A percentile compares a stretch with the other conserved stretches of the same genome.
These are phyloP conservation scores for Arthrobotrys conoides DNA, from an alignment of 2,329 filamentous ascomycete species.

Conservation along the genomic window DNA sequence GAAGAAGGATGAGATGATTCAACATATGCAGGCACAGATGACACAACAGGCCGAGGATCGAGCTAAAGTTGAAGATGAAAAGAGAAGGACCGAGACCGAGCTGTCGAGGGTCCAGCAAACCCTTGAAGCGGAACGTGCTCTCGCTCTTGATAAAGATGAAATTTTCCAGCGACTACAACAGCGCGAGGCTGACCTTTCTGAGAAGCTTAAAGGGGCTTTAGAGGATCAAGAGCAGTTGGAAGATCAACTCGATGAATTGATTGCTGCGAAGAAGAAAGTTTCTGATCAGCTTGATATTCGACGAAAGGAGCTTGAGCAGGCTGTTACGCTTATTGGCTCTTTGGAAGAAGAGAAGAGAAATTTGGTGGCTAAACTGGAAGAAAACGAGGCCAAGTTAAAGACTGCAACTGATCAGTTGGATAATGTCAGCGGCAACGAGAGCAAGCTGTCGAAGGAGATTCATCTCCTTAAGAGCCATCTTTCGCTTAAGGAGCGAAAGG, in stretches of 20 bases:
- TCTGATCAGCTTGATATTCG: slow-evolving; percentile 86
- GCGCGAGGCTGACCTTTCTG: slow-evolving; percentile 90
- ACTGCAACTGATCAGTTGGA: slow-evolving; percentile 80
- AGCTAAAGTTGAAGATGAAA: slow-evolving; percentile 88
- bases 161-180: slow-evolving; percentile 96
- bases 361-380: slow-evolving; percentile 76
- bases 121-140: slow-evolving; percentile 92
- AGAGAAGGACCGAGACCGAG: slow-evolving; percentile 86
- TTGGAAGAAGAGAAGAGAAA: slow-evolving; percentile 88
- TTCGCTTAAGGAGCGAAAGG: slow-evolving; percentile 87
- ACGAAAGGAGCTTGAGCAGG: slow-evolving; percentile 88
- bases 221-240: slow-evolving; percentile 95
- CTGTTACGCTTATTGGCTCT: slow-evolving; percentile 85
- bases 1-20: slow-evolving; percentile 93
- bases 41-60: slow-evolving; percentile 80
- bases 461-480: slow-evolving; percentile 93
- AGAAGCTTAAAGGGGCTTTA: slow-evolving; percentile 91
- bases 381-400: slow-evolving; percentile 79
- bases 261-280: slow-evolving; percentile 88
- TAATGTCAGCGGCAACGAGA: slow-evolving; percentile 81
- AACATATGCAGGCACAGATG: slow-evolving; percentile 87
- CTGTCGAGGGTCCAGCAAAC: slow-evolving; percentile 92
- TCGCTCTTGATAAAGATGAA: slow-evolving; percentile 97
- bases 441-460: slow-evolving; percentile 83
- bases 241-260: slow-evolving; percentile 89